These are phyloP conservation scores for Termitomyces sp. DNA, from an alignment of 768 basidiomycete genomes.

Conservation along the genomic window DNA sequence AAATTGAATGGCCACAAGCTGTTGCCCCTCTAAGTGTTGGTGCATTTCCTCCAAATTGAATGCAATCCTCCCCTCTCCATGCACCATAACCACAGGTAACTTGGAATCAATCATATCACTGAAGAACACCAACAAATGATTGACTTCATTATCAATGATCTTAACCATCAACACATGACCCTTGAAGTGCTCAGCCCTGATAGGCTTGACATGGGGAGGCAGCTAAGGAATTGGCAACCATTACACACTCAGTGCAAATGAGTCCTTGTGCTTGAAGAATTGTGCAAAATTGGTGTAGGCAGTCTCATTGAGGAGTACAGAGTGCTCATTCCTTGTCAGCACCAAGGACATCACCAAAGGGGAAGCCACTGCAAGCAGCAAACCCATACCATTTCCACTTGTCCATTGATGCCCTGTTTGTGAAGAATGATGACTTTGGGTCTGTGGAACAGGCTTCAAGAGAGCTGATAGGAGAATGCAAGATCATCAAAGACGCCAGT, in stretches of 20 bases:
- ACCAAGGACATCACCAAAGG: constrained; percentile 96
- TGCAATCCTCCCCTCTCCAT: constrained; percentile 83
- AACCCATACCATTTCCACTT: constrained; percentile 98
- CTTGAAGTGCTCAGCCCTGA: constrained; percentile 89
- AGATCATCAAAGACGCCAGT: constrained; percentile 78
- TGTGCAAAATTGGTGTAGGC: constrained; percentile 74
- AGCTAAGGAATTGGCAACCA: constrained; percentile 95
- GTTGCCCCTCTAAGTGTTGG: constrained; percentile 38
- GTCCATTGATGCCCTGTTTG: constrained; percentile 98
- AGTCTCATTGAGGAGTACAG: constrained; percentile 78
- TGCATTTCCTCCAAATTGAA: constrained; percentile 41
- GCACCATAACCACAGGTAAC: constrained; percentile 91
- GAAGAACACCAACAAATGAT: constrained; percentile 76
- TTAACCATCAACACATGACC: constrained; percentile 80
- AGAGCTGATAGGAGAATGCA: constrained; percentile 47
- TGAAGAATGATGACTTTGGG: constrained; percentile 94
- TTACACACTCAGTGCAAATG: constrained; percentile 96
- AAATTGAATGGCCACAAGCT: constrained; percentile 78
- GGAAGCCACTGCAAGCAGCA: constrained; percentile 97
- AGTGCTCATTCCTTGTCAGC: constrained; percentile 98
- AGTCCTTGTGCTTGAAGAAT: constrained; percentile 81
- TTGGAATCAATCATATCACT: constrained; percentile 84
- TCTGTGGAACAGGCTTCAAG: constrained; percentile 43
- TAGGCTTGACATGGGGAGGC: constrained; percentile 91
- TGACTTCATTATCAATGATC: constrained; percentile 58